A percentile compares a stretch with the other conserved stretches of the same genome.
phyloP scores from a whole-genome alignment of 2,329 filamentous ascomycete genomes.

The Fusarium sp. region DNA sequence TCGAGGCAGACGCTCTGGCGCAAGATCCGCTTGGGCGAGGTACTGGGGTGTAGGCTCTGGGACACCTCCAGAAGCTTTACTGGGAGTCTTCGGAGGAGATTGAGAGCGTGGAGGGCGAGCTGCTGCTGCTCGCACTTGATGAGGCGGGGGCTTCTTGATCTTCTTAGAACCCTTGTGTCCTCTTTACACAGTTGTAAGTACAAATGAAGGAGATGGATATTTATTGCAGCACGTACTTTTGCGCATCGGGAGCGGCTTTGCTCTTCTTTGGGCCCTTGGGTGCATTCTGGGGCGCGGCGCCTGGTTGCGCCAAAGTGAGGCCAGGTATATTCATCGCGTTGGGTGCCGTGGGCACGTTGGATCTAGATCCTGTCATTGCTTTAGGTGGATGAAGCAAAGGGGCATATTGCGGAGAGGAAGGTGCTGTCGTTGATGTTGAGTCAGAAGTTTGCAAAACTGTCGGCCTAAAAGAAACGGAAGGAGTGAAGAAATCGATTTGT shows the following conservation, averaged over 20 bases:
- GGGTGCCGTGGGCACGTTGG: background rate
- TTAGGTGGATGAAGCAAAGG: conserved; percentile 5
- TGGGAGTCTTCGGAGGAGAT: conserved; percentile 43
- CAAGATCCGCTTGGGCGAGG: conserved; percentile 62
- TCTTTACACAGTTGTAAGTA: conserved; percentile 13
- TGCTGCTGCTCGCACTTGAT: background rate
- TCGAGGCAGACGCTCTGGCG: conserved; percentile 54
- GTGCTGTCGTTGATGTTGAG: background rate
- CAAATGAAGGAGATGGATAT: background rate
- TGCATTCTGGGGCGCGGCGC: background rate
- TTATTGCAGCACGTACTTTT: background rate
- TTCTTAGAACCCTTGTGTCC: conserved; percentile 12
- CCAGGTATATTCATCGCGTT: conserved; percentile 29
- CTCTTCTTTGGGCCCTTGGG: background rate
- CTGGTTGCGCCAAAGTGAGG: conserved; percentile 27
- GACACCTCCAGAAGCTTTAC: conserved; percentile 63
- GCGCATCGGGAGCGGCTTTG: background rate
- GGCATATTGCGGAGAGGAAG: conserved; percentile 22
- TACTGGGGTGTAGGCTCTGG: conserved; percentile 72
- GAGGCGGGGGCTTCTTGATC: background rate
- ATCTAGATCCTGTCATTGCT: conserved; percentile 25
- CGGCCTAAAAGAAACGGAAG: background rate
- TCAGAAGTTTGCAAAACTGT: background rate
- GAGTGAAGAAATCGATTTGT: background rate
- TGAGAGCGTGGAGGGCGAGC: background rate